A percentile compares a stretch with the other conserved stretches of the same genome.
Evolutionary conservation across 1,139 yeast genomes (phyloP).

Genomic region (Scheffersomyces stambukii): DNA sequence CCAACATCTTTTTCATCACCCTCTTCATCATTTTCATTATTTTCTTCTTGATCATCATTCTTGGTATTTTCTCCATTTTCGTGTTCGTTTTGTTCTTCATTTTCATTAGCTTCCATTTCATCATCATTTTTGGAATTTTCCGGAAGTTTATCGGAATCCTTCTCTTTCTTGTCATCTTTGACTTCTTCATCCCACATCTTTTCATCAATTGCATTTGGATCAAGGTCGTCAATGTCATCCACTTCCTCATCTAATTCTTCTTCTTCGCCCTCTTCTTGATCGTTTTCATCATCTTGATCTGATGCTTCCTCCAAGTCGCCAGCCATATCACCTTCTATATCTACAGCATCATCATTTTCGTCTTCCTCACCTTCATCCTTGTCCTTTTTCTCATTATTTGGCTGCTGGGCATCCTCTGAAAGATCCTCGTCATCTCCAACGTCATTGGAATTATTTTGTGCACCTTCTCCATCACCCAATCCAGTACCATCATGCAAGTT

Average conservation of each 20-base stretch:
- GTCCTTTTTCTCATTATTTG: constrained; percentile 70
- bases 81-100: constrained; percentile 33
- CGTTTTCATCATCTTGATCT: constrained; percentile 63
- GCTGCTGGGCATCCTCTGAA: constrained; percentile 82
- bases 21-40: constrained; percentile 38
- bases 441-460: constrained; percentile 69
- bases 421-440: constrained; percentile 92
- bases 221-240: constrained; percentile 84
- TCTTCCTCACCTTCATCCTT: constrained; percentile 56
- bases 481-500: constrained; percentile 90
- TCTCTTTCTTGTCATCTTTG: constrained; percentile 66
- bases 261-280: constrained; percentile 43
- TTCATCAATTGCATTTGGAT: constrained; percentile 94
- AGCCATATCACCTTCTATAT: constrained; percentile 95
- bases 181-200: constrained; percentile 99
- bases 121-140: constrained; percentile 52
- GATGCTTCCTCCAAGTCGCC: constrained; percentile 82
- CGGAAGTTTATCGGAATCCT: constrained; percentile 66
- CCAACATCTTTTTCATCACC: constrained; percentile 65
- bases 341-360: constrained; percentile 79
- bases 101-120: constrained; percentile 62
- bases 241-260: constrained; percentile 83
- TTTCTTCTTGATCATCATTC: constrained; percentile 23
- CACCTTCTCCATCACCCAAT: constrained; percentile 94
- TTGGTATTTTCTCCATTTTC: constrained; percentile 28